Conservation (phyloP, 2,329 filamentous ascomycete species). For the Clarireedia sp. region DNA sequence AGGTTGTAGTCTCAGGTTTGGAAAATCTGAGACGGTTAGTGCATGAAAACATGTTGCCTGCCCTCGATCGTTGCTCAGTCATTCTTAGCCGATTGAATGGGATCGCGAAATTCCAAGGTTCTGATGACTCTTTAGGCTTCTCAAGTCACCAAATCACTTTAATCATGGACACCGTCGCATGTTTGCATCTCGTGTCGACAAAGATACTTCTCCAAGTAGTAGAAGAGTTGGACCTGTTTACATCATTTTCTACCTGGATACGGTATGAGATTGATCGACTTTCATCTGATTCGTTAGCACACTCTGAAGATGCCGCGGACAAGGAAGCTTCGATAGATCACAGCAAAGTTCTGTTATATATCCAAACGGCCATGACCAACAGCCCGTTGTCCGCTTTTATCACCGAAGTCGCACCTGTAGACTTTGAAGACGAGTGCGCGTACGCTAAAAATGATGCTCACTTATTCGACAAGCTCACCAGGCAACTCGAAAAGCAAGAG, state of each 20-base stretch:
- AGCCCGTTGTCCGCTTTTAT: constrained; percentile 61
- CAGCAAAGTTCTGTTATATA: constrained; percentile 65
- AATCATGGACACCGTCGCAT: constrained; percentile 63
- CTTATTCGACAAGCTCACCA: constrained; percentile 39
- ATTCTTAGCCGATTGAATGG: constrained; percentile 77
- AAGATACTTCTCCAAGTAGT: constrained; percentile 63
- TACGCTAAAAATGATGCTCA: constrained; percentile 37
- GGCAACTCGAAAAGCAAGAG: constrained; percentile 26
- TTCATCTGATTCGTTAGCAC: constrained; percentile 50
- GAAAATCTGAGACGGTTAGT: constrained; percentile 68
- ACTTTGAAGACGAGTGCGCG: constrained; percentile 40
- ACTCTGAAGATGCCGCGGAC: constrained; percentile 64
- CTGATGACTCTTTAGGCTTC: constrained; percentile 58
- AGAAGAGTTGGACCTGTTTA: constrained; percentile 71
- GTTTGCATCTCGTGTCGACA: constrained; percentile 67
- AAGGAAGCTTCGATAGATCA: constrained; percentile 71
- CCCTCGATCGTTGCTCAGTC: constrained; percentile 73
- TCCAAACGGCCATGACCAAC: constrained; percentile 59
- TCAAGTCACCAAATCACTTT: constrained; percentile 54
- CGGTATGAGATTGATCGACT: constrained; percentile 74
- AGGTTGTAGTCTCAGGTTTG: constrained; percentile 70
- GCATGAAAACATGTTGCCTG: constrained; percentile 83
- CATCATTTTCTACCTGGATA: constrained; percentile 75
- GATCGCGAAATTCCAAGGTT: constrained; percentile 70
- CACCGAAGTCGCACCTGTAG: constrained; percentile 40